phyloP scores from a whole-genome alignment of 768 basidiomycete species.

The Lyophyllum decastes region DNA sequence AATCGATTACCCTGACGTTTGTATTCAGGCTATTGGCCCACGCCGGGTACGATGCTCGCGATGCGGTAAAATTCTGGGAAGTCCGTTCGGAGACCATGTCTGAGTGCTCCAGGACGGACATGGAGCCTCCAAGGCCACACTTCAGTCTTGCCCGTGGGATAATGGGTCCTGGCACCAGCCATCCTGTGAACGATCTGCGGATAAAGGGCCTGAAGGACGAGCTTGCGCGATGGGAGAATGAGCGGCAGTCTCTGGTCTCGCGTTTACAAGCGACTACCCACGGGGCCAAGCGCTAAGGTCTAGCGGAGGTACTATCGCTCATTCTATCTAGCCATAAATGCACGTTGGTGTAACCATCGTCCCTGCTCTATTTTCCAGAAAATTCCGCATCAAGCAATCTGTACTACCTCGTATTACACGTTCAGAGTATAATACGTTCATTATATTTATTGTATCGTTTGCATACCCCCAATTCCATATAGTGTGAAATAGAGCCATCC shows the following conservation, averaged over 20 bases:
- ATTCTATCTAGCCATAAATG: neutral
- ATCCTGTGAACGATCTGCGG: slow-evolving; percentile 71
- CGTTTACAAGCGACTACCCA: neutral
- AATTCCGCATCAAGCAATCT: neutral
- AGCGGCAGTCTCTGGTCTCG: slow-evolving; percentile 31
- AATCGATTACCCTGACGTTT: slow-evolving; percentile 5
- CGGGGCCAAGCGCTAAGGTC: neutral
- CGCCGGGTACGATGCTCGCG: slow-evolving; percentile 86
- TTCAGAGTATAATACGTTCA: neutral
- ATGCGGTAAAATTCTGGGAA: slow-evolving; percentile 86
- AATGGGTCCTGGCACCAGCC: slow-evolving; percentile 57
- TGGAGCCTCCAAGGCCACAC: slow-evolving; percentile 3
- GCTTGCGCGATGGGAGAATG: slow-evolving; percentile 69
- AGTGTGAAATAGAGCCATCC: neutral
- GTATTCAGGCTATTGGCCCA: slow-evolving; percentile 78
- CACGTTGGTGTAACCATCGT: neutral
- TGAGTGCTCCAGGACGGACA: slow-evolving; percentile 44
- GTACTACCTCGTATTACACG: neutral
- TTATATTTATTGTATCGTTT: neutral
- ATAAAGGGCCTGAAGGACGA: slow-evolving; percentile 64
- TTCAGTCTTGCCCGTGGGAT: slow-evolving; percentile 41
- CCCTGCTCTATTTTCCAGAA: neutral
- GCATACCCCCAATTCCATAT: neutral
- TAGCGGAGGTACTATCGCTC: neutral
- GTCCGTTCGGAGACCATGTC: slow-evolving; percentile 42